Percentiles rank a stretch among this genome's conserved stretches.
Evolutionary conservation across 257 asterid genomes (phyloP).

Genomic region (Asclepias syriaca): DNA sequence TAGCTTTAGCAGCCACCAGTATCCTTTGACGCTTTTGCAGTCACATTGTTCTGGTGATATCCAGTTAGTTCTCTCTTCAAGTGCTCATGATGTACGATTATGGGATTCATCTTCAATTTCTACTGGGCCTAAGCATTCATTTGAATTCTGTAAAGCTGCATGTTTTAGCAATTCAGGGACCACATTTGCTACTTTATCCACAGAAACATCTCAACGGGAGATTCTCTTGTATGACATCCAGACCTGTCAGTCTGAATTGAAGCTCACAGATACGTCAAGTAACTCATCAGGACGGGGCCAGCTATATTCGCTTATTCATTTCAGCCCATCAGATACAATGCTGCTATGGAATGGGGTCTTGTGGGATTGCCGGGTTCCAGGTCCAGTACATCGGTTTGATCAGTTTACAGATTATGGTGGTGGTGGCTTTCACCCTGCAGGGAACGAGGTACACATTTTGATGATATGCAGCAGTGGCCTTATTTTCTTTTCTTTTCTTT

Average conservation of each 20-base stretch:
- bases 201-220: conserved; percentile 71
- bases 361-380: conserved; percentile 82
- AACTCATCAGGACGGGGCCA: conserved; percentile 63
- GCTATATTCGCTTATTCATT: conserved; percentile 69
- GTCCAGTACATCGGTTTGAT: conserved; percentile 78
- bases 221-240: conserved; percentile 74
- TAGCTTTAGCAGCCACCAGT: conserved; percentile 74
- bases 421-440: conserved; percentile 98
- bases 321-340: conserved; percentile 75
- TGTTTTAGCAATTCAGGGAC: conserved; percentile 74
- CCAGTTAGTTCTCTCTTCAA: conserved; percentile 78
- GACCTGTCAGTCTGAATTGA: conserved; percentile 59
- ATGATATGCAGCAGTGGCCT: neutral
- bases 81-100: conserved; percentile 72
- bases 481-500: neutral
- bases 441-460: conserved; percentile 68
- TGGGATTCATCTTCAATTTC: conserved; percentile 83
- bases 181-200: conserved; percentile 62
- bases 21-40: conserved; percentile 73
- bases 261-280: conserved; percentile 56
- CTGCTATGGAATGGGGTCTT: conserved; percentile 93
- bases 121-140: conserved; percentile 80
- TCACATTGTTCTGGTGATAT: conserved; percentile 54
- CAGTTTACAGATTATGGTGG: conserved; percentile 91
- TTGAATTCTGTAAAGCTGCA: conserved; percentile 87